Evolutionary conservation across 768 basidiomycete species (phyloP).

Genomic region (Boletus insuetus): DNA sequence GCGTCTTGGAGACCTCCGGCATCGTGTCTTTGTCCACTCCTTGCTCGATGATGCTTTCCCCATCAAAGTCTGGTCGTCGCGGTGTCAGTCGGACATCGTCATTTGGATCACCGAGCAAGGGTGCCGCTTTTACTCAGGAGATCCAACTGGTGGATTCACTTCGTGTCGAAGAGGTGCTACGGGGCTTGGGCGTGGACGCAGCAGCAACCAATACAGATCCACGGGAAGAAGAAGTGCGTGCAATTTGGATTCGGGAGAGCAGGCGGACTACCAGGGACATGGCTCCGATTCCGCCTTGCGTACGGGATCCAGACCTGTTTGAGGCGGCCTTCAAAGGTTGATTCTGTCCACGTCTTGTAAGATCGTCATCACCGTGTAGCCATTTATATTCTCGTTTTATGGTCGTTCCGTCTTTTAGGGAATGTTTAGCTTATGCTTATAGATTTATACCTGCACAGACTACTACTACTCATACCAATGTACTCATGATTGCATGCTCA

Average conservation of each 20-base stretch:
- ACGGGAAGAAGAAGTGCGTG: conserved; percentile 42
- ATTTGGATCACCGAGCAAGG: conserved; percentile 40
- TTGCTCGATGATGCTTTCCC: conserved; percentile 32
- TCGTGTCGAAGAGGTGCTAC: conserved; percentile 65
- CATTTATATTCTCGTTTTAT: conserved; percentile 7
- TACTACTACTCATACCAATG: conserved; percentile 9
- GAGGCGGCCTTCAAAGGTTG: conserved; percentile 35
- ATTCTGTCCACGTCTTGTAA: conserved; percentile 11
- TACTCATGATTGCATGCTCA: background rate
- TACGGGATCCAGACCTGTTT: conserved; percentile 20
- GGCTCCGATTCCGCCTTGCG: conserved; percentile 16
- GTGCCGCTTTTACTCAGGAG: conserved; percentile 40
- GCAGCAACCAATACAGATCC: conserved; percentile 29
- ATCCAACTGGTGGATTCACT: conserved; percentile 56
- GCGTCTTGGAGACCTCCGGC: conserved; percentile 72
- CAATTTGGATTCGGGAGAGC: conserved; percentile 42
- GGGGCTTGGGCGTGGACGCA: conserved; percentile 52
- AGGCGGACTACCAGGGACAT: conserved; percentile 37
- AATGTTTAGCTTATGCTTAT: conserved; percentile 21
- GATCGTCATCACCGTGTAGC: conserved; percentile 6
- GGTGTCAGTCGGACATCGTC: conserved; percentile 57
- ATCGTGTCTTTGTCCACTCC: conserved; percentile 44
- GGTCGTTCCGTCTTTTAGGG: conserved; percentile 4
- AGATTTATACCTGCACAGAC: conserved; percentile 17
- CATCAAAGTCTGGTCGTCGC: conserved; percentile 49